A percentile compares a stretch with the other conserved stretches of the same genome.
These are phyloP conservation scores for Suillus spraguei DNA, from an alignment of 768 basidiomycete species.

Conservation along the genomic window DNA sequence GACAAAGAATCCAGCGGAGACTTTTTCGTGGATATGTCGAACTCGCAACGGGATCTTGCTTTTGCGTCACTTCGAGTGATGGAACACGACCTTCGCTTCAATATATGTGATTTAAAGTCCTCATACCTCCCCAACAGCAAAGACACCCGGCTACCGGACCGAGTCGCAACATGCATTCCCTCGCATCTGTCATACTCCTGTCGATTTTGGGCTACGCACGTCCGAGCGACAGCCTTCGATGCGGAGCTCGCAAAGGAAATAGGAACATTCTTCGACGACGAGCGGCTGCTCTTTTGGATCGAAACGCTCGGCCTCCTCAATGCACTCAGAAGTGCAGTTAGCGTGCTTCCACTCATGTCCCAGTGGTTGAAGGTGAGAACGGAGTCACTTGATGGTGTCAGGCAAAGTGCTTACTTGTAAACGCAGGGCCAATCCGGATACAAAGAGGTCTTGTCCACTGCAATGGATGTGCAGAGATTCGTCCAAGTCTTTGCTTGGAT, in stretches of 20 bases:
- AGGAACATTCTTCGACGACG: neutral
- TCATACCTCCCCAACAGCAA: constrained; percentile 33
- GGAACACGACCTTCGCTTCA: constrained; percentile 35
- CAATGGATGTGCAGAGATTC: constrained; percentile 18
- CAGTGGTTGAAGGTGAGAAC: neutral
- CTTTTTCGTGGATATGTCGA: constrained; percentile 17
- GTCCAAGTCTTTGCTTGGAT: constrained; percentile 14
- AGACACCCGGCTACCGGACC: constrained; percentile 9
- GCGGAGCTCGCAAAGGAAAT: neutral
- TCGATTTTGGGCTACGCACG: constrained; percentile 17
- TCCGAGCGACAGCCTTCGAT: constrained; percentile 5
- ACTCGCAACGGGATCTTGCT: constrained; percentile 2
- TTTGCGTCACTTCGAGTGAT: constrained; percentile 27
- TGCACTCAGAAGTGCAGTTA: neutral
- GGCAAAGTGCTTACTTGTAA: neutral
- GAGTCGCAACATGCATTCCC: constrained; percentile 8
- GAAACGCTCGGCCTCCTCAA: constrained; percentile 9
- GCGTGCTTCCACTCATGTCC: neutral
- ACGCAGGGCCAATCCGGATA: constrained; percentile 8
- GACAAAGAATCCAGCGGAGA: constrained; percentile 16
- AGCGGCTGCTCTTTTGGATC: constrained; percentile 16
- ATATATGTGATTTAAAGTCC: constrained; percentile 35
- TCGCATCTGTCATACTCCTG: constrained; percentile 15
- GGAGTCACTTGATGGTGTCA: neutral
- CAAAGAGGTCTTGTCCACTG: neutral